Evolutionary conservation across 208 protist species (phyloP).

Genomic region (Angomonas desouzai): DNA sequence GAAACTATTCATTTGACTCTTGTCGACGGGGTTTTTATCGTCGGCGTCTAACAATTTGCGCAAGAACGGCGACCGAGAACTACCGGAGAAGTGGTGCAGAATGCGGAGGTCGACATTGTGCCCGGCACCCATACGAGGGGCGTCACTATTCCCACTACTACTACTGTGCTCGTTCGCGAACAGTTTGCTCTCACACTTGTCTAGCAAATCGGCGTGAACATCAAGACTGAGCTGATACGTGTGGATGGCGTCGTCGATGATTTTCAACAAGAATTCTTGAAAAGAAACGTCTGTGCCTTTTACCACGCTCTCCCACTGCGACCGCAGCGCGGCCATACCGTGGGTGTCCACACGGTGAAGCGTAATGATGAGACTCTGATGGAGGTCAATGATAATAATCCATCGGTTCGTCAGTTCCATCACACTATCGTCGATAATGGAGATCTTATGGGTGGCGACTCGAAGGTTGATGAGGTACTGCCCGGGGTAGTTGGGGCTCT

Average conservation of each 20-base stretch:
- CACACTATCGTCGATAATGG: slow-evolving; percentile 67
- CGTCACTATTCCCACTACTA: neutral
- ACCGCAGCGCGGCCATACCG: slow-evolving; percentile 64
- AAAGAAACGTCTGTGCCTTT: slow-evolving; percentile 62
- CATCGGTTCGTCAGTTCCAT: slow-evolving; percentile 83
- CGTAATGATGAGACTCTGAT: slow-evolving; percentile 73
- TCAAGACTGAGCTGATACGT: slow-evolving; percentile 76
- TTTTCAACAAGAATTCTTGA: slow-evolving; percentile 81
- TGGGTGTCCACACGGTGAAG: slow-evolving; percentile 74
- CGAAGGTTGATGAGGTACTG: slow-evolving; percentile 83
- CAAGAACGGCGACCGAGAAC: slow-evolving; percentile 72
- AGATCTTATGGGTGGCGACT: slow-evolving; percentile 71
- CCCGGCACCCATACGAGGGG: neutral
- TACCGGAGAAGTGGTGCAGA: slow-evolving; percentile 70
- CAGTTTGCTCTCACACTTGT: slow-evolving; percentile 78
- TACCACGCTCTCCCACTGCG: slow-evolving; percentile 65
- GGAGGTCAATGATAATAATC: slow-evolving; percentile 80
- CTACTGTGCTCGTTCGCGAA: slow-evolving; percentile 27
- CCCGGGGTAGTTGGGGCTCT: slow-evolving; percentile 55
- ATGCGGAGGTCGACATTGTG: slow-evolving; percentile 40
- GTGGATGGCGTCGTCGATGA: slow-evolving; percentile 76
- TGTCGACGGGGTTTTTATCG: slow-evolving; percentile 43
- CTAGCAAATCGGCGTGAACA: slow-evolving; percentile 68
- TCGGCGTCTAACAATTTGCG: slow-evolving; percentile 56
- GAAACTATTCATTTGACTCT: slow-evolving; percentile 82